Evolutionary conservation across 495 filamentous ascomycete species (phyloP), one percentile per base, ranked within the genome.

Genomic region (Penicillium chermesinum): DNA sequence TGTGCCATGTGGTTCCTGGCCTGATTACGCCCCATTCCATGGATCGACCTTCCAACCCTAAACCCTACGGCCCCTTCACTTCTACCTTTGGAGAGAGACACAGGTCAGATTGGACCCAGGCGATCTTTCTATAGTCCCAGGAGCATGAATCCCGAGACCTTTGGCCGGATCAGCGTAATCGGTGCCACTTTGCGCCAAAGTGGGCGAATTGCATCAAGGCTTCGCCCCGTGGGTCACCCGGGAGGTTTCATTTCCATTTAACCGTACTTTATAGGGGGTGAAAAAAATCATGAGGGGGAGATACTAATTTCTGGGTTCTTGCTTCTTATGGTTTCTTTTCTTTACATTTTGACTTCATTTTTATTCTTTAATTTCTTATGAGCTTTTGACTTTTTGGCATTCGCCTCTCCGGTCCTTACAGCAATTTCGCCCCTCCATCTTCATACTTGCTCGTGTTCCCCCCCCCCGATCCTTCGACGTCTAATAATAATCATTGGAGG

Each of bases 1-100:
- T 37, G 13, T 18, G 32, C 20, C 25, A 30, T 30, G 25, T 30
- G 25, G 25, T 30, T 10, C 47, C 46, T 48, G 51, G 30, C 49
- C 52, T 56, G 57, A 49, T 38, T 27, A 15, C 17, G 13, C 17
- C 39, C 34, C 15, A 37, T 46, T 32, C 43, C 53, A 58, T 54
- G 53, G 57, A 46, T 53, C 35, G 35, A 33, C 16, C 15, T 14
- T 33, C 12, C 38, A 56, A 44, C 61, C 64, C 57, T 64, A 64
- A 55, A 50, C 58, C 58, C 58, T 61, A 59, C 17, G n/a, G n/a
- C n/a, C n/a, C n/a, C n/a, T n/a, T n/a, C n/a, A n/a, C n/a, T n/a
- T n/a, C n/a, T n/a, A n/a, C n/a, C n/a, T n/a, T n/a, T n/a, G n/a
- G n/a, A n/a, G n/a, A n/a, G n/a, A n/a, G n/a, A n/a, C n/a, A n/a